phyloP scores from a whole-genome alignment of 441 rosid species.

The Gossypium davidsonii region DNA sequence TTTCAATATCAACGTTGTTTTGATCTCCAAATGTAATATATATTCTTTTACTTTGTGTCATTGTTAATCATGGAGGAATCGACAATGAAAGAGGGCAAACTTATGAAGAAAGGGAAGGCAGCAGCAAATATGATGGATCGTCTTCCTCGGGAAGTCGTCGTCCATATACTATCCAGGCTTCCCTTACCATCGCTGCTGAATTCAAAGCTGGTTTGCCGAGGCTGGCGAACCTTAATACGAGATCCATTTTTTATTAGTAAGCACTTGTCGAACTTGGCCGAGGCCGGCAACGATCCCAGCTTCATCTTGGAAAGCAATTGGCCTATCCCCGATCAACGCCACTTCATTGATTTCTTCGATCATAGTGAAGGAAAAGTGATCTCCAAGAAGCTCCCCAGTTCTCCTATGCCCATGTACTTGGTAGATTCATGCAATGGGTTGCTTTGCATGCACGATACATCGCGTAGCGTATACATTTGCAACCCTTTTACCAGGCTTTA shows the following conservation, averaged over 20 bases:
- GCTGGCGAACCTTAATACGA: slow-evolving; percentile 47
- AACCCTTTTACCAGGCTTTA: slow-evolving; percentile 56
- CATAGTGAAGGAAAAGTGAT: slow-evolving; percentile 21
- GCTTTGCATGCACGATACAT: slow-evolving; percentile 50
- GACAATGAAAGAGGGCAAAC: neutral
- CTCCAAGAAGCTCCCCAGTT: slow-evolving; percentile 18
- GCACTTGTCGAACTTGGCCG: slow-evolving; percentile 21
- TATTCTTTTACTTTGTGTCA: neutral
- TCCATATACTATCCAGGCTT: slow-evolving; percentile 61
- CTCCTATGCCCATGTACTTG: slow-evolving; percentile 37
- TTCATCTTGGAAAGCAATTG: slow-evolving; percentile 66
- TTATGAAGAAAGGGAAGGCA: neutral
- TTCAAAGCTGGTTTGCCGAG: slow-evolving; percentile 51
- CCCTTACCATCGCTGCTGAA: slow-evolving; percentile 59
- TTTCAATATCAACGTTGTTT: neutral
- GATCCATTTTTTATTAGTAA: slow-evolving; percentile 34
- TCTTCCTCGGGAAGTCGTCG: slow-evolving; percentile 53
- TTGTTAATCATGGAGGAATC: neutral
- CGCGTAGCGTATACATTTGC: slow-evolving; percentile 48
- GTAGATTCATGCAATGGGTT: slow-evolving; percentile 71
- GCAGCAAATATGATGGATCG: slow-evolving; percentile 29
- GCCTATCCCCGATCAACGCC: slow-evolving; percentile 21
- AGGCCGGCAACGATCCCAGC: slow-evolving; percentile 32
- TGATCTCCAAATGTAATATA: neutral
- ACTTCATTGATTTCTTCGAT: slow-evolving; percentile 22